Percentiles rank a stretch among this genome's conserved stretches.
Evolutionary conservation across 805 yeast genomes (phyloP).

Genomic region (Lipomyces orientalis): DNA sequence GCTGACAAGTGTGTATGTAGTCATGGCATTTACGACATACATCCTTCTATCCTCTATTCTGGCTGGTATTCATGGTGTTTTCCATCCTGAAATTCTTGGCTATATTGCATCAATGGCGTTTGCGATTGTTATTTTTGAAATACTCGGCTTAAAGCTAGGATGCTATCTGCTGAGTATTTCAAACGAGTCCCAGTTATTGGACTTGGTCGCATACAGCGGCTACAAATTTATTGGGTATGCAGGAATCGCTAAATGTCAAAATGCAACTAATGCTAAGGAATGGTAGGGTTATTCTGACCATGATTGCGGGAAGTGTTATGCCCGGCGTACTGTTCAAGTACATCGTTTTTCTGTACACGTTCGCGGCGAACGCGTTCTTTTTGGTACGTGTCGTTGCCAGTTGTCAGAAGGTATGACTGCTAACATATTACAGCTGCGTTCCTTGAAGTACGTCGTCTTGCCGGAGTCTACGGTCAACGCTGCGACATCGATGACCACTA

Average conservation of each 20-base stretch:
- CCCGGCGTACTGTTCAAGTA: slow-evolving; percentile 52
- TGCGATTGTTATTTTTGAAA: slow-evolving; percentile 80
- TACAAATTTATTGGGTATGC: slow-evolving; percentile 89
- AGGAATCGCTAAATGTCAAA: slow-evolving; percentile 53
- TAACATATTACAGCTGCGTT: slow-evolving; percentile 45
- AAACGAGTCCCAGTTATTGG: slow-evolving; percentile 62
- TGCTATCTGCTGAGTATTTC: slow-evolving; percentile 69
- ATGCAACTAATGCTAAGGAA: slow-evolving; percentile 38
- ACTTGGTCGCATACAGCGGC: slow-evolving; percentile 86
- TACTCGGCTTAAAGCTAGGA: slow-evolving; percentile 76
- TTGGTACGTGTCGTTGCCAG: slow-evolving; percentile 34
- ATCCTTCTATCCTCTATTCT: slow-evolving; percentile 81
- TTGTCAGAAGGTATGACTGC: slow-evolving; percentile 48
- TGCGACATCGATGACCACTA: slow-evolving; percentile 52
- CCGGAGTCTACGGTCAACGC: slow-evolving; percentile 58
- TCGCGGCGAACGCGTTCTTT: slow-evolving; percentile 61
- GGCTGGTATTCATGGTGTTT: slow-evolving; percentile 84
- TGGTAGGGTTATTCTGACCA: slow-evolving; percentile 45
- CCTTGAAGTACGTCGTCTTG: slow-evolving; percentile 68
- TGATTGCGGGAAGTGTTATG: slow-evolving; percentile 44
- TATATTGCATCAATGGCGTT: slow-evolving; percentile 83
- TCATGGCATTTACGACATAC: slow-evolving; percentile 90
- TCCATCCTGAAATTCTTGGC: slow-evolving; percentile 92
- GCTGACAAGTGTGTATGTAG: slow-evolving; percentile 13
- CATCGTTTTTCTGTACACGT: slow-evolving; percentile 56